These are phyloP conservation scores for Fusarium sp. DNA, from an alignment of 2,329 filamentous ascomycete genomes.

Conservation along the genomic window DNA sequence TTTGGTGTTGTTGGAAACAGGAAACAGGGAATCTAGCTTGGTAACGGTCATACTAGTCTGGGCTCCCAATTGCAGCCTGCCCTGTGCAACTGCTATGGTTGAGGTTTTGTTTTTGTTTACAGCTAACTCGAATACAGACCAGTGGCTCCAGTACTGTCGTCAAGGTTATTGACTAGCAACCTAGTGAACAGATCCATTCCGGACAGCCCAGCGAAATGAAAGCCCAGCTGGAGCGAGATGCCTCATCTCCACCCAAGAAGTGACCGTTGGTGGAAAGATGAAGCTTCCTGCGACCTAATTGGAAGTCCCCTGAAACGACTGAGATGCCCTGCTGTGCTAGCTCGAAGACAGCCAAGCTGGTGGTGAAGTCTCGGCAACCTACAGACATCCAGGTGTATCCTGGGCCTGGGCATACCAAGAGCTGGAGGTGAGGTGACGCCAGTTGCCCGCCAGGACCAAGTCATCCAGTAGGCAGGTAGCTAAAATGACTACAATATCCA, in stretches of 20 bases:
- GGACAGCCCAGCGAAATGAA: slow-evolving; percentile 35
- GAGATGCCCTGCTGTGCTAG: slow-evolving; percentile 38
- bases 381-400: slow-evolving; percentile 42
- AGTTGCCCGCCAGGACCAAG: slow-evolving; percentile 38
- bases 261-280: slow-evolving; percentile 42
- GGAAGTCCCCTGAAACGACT: slow-evolving; percentile 41
- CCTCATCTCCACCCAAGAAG: slow-evolving; percentile 32
- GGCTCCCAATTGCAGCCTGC: slow-evolving; percentile 14
- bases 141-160: slow-evolving; percentile 15
- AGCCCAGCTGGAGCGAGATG: slow-evolving; percentile 37
- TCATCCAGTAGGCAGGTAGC: slow-evolving; percentile 1
- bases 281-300: slow-evolving; percentile 32
- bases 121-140: slow-evolving; percentile 17
- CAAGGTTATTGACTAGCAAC: slow-evolving; percentile 27
- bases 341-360: slow-evolving; percentile 25
- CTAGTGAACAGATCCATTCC: slow-evolving; percentile 30
- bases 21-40: slow-evolving; percentile 40
- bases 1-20: slow-evolving; percentile 18
- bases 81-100: slow-evolving; percentile 6
- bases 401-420: slow-evolving; percentile 29
- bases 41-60: slow-evolving; percentile 25
- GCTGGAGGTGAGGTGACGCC: slow-evolving; percentile 6
- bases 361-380: slow-evolving; percentile 39
- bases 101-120: slow-evolving; percentile 23
- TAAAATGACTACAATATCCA: slow-evolving; percentile 31